Percentiles rank a stretch among this genome's conserved stretches.
Conservation (phyloP, 352 stramenopile species). For the Phytophthora pisi region DNA sequence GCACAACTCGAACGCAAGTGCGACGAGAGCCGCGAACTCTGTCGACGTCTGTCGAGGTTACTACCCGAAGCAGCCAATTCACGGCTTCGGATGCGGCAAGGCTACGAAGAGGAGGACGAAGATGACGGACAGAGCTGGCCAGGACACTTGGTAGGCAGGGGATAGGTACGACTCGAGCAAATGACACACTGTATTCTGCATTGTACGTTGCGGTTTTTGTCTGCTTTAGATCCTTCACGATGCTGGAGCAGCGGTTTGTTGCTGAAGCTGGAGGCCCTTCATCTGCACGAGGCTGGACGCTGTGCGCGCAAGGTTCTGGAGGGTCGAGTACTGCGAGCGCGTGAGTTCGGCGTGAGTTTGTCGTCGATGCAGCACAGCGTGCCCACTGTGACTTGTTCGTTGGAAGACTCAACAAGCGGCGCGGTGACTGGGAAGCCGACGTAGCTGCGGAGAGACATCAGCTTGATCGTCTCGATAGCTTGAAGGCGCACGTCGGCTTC, state of each 20-base stretch:
- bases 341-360: slow-evolving; percentile 47
- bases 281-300: slow-evolving; percentile 42
- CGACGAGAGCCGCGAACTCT: slow-evolving; percentile 34
- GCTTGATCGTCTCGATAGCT: slow-evolving; percentile 30
- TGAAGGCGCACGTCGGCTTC: slow-evolving; percentile 63
- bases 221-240: slow-evolving; percentile 8
- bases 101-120: slow-evolving; percentile 24
- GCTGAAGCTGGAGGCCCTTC: slow-evolving; percentile 12
- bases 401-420: not conserved
- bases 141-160: slow-evolving; percentile 35
- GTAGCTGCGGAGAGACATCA: slow-evolving; percentile 56
- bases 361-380: slow-evolving; percentile 58
- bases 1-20: slow-evolving; percentile 34
- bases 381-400: slow-evolving; percentile 42
- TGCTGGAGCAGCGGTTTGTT: slow-evolving; percentile 6
- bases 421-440: slow-evolving; percentile 58
- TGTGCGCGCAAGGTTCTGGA: slow-evolving; percentile 47
- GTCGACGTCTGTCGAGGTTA: slow-evolving; percentile 18
- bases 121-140: slow-evolving; percentile 30
- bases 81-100: not conserved
- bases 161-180: slow-evolving; percentile 28
- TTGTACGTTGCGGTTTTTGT: not conserved
- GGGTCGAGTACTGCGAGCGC: slow-evolving; percentile 49
- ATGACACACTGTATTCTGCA: slow-evolving; percentile 29
- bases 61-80: slow-evolving; percentile 17